These are phyloP conservation scores for Croton laevigatus DNA, from an alignment of 441 rosid genomes.

Conservation along the genomic window DNA sequence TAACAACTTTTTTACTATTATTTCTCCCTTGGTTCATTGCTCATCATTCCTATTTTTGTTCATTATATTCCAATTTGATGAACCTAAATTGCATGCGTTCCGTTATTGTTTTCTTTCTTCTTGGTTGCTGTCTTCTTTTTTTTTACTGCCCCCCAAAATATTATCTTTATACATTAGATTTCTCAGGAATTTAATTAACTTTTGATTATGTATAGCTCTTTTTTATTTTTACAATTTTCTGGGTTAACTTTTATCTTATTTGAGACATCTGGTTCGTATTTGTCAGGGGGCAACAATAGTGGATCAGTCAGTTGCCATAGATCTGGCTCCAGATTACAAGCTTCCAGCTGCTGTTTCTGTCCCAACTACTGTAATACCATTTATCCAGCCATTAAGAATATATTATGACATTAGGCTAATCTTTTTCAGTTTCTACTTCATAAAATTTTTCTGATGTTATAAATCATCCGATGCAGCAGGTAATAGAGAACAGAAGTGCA, in stretches of 20 bases:
- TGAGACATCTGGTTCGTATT: background rate
- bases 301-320: slow-evolving; percentile 52
- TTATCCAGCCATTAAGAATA: background rate
- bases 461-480: slow-evolving; percentile 6
- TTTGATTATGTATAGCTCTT: background rate
- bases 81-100: no score
- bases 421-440: background rate
- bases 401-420: background rate
- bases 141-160: no score
- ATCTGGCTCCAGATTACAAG: slow-evolving; percentile 51
- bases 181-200: background rate
- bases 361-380: slow-evolving; percentile 21
- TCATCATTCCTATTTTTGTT: background rate
- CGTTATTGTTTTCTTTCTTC: background rate
- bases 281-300: slow-evolving; percentile 73
- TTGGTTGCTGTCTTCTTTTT: background rate
- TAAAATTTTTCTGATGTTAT: background rate
- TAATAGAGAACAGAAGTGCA: background rate
- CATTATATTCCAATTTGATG: background rate
- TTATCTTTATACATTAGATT: background rate
- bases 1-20: background rate
- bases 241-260: background rate
- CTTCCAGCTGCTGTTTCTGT: slow-evolving; percentile 39
- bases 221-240: background rate
- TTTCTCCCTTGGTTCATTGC: background rate